Evolutionary conservation across 352 stramenopile species (phyloP), one percentile per base, ranked within the genome.

Genomic region (Phytophthora uliginosa): DNA sequence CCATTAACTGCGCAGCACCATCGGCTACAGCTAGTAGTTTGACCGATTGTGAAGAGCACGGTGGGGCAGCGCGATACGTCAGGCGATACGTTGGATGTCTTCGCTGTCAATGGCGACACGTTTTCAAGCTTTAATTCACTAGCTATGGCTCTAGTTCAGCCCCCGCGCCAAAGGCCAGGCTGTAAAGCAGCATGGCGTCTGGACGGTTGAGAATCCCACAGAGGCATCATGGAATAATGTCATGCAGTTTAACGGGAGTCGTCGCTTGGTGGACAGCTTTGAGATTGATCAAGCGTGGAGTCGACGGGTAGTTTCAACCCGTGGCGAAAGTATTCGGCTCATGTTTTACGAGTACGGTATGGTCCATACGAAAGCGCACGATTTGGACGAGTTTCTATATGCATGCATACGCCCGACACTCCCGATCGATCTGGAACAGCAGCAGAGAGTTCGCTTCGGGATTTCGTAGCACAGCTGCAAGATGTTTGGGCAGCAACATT

Each of bases 211-310:
- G 1, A 52, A 9, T 45, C 48, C 50, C 6, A 22, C 42, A 4
- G 36, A 55, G 5, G 9, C 20, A 33, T 20, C 22, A 9, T 60
- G 33, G 50, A 59, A 5, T 8, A 60, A 67, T 13, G 36, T 67
- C 8, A 60, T 67, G 33, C 50, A 54, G 36, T 60, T 60, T 40
- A 67, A 67, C 33, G 51, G 9, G 2, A 60, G 59, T 45, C 15
- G 22, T 1, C 50, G 24, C 10, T 31, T 60, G 4, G 17, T 67
- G 47, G n/a, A 34, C 22, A 67, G 31, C 31, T 31, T 48, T 0
- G 59, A 59, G 50, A 54, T 34, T 33, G 60, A 67, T 8, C 9
- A 45, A 24, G 34, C 60, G 15, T 60, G 36, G 50, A 47, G 22
- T 10, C 58, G 28, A n/a, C 47, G 45, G 58, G 15, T 55, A 7